A percentile compares a stretch with the other conserved stretches of the same genome.
These are phyloP conservation scores for Trichoderma oligosporum DNA, from an alignment of 2,329 filamentous ascomycete species.

Conservation along the genomic window DNA sequence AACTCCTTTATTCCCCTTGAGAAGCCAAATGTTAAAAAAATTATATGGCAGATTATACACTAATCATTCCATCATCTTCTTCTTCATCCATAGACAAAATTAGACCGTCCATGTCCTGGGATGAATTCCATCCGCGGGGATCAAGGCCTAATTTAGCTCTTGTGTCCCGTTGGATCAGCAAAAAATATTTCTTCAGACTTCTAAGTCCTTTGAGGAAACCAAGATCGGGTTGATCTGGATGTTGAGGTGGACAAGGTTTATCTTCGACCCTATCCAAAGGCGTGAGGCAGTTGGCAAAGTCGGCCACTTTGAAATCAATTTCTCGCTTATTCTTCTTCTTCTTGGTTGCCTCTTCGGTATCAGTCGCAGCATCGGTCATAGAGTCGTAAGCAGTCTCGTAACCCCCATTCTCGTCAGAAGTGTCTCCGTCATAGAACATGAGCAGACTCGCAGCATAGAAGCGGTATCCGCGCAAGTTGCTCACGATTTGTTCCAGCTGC, in stretches of 20 bases:
- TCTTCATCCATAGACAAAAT: conserved; percentile 25
- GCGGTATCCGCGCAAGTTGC: conserved; percentile 75
- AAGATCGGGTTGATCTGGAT: conserved; percentile 76
- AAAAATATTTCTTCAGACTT: conserved; percentile 77
- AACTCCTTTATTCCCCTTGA: not conserved
- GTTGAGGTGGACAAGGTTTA: conserved; percentile 71
- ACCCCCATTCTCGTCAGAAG: conserved; percentile 45
- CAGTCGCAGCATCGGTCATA: conserved; percentile 55
- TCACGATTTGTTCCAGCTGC: conserved; percentile 78
- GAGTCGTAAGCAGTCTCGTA: conserved; percentile 54
- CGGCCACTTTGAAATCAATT: conserved; percentile 94
- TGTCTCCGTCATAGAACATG: conserved; percentile 92
- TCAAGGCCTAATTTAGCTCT: conserved; percentile 49
- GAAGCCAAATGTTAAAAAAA: not conserved
- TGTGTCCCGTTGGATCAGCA: conserved; percentile 79
- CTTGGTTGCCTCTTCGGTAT: conserved; percentile 52
- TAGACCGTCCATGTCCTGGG: conserved; percentile 14
- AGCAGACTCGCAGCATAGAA: conserved; percentile 94
- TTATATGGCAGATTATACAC: conserved; percentile 26
- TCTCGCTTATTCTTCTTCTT: conserved; percentile 51
- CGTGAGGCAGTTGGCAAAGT: conserved; percentile 97
- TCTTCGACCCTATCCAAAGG: conserved; percentile 67
- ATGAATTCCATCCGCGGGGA: conserved; percentile 27
- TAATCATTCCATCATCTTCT: conserved; percentile 34
- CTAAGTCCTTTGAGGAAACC: conserved; percentile 85